These are phyloP conservation scores for Diaporthe batatas DNA, from an alignment of 2,329 filamentous ascomycete genomes.

Conservation along the genomic window DNA sequence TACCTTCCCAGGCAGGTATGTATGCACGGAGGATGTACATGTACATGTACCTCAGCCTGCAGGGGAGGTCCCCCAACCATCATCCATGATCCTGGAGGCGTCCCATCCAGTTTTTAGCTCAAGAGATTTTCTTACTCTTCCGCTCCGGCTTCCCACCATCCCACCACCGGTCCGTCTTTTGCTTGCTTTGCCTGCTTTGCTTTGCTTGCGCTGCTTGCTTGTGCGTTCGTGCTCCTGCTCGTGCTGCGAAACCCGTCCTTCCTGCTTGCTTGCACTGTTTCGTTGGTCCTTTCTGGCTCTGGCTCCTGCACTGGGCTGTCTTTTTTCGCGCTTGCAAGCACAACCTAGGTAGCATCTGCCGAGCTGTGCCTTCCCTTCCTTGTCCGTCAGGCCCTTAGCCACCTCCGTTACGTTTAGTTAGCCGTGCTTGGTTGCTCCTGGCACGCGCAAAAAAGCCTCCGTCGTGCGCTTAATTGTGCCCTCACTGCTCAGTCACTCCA, in stretches of 20 bases:
- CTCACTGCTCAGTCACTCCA: constrained; percentile 18
- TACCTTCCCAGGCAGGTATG: background rate
- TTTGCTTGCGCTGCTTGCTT: constrained; percentile 6
- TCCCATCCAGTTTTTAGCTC: constrained; percentile 36
- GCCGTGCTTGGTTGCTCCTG: constrained; percentile 33
- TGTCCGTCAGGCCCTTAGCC: constrained; percentile 28
- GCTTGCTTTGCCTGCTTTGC: constrained; percentile 24
- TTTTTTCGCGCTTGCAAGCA: constrained; percentile 28
- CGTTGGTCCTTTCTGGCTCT: constrained; percentile 11
- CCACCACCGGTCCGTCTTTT: constrained; percentile 29
- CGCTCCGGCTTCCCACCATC: constrained; percentile 28
- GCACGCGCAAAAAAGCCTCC: constrained; percentile 32
- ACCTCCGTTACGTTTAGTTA: constrained; percentile 38
- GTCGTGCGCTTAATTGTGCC: constrained; percentile 25
- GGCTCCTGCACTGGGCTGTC: constrained; percentile 9
- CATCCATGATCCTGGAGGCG: constrained; percentile 32
- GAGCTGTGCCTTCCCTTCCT: constrained; percentile 36
- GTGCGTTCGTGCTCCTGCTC: constrained; percentile 5
- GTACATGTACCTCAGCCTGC: constrained; percentile 4
- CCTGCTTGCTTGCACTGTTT: constrained; percentile 29
- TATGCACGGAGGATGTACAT: background rate
- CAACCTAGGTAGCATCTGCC: constrained; percentile 33
- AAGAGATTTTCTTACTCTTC: constrained; percentile 38
- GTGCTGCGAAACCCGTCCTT: background rate
- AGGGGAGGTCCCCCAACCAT: constrained; percentile 4